phyloP scores from a whole-genome alignment of 306 rosid genomes.

The Elaeagnus macrophylla region DNA sequence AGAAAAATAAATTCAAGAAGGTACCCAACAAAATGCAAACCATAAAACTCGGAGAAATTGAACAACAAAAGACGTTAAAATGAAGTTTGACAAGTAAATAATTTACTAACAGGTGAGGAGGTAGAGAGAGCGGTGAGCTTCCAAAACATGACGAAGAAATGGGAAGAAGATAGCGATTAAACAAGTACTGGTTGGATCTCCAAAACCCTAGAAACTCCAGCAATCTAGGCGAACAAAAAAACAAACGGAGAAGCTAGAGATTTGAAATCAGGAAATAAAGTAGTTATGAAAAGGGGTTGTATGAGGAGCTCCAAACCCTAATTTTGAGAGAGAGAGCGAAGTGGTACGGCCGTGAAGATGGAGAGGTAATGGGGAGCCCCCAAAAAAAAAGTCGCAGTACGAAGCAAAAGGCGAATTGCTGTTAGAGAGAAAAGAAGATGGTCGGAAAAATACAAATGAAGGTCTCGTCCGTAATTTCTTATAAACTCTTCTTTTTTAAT shows the following conservation, averaged over 20 bases:
- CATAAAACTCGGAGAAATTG: slow-evolving; percentile 10
- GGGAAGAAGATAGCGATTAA: slow-evolving; percentile 12
- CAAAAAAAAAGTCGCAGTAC: slow-evolving; percentile 9
- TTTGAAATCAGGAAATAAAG: slow-evolving; percentile 8
- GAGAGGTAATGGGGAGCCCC: slow-evolving; percentile 25
- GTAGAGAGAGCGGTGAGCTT: slow-evolving; percentile 88
- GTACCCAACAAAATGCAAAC: background rate
- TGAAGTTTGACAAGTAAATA: background rate
- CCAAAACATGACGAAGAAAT: slow-evolving; percentile 77
- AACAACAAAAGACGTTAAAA: slow-evolving; percentile 1
- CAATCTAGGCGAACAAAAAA: slow-evolving; percentile 23
- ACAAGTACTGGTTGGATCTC: slow-evolving; percentile 46
- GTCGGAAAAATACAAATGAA: no score
- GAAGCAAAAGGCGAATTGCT: slow-evolving; percentile 18
- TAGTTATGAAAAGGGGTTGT: slow-evolving; percentile 3
- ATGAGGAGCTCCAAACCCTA: slow-evolving; percentile 66
- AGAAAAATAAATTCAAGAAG: no score
- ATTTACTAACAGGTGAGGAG: slow-evolving; percentile 76
- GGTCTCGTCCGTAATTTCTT: no score
- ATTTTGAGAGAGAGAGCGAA: slow-evolving; percentile 42
- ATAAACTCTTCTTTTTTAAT: no score
- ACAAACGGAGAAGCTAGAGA: slow-evolving; percentile 20
- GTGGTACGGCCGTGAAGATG: slow-evolving; percentile 55
- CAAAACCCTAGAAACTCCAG: slow-evolving; percentile 33
- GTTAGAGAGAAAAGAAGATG: slow-evolving; percentile 3